These are phyloP conservation scores for Rhizopogon rudus DNA, from an alignment of 768 basidiomycete genomes.

Conservation along the genomic window DNA sequence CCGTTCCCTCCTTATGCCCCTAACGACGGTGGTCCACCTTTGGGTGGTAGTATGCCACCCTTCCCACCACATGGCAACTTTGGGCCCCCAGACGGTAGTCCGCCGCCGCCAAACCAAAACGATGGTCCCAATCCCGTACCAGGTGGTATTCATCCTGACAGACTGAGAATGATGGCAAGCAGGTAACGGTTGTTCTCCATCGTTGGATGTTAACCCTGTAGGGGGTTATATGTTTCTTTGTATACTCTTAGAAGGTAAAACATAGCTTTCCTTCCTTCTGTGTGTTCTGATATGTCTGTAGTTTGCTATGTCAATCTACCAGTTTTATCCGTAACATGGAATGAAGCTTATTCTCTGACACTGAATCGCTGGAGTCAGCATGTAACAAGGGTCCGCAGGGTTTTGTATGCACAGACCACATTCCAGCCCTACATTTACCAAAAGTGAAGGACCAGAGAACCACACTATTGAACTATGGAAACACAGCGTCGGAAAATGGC, in stretches of 20 bases:
- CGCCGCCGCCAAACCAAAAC: conserved; percentile 36
- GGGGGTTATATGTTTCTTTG: background rate
- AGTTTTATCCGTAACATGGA: background rate
- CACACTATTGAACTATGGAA: too few species aligned
- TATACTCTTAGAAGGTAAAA: background rate
- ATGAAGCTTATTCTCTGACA: too few species aligned
- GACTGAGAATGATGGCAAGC: conserved; percentile 70
- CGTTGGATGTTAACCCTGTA: background rate
- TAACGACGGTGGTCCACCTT: conserved; percentile 24
- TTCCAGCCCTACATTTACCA: too few species aligned
- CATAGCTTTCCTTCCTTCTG: background rate
- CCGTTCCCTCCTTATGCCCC: conserved; percentile 45
- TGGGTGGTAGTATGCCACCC: conserved; percentile 24
- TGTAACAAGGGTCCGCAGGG: too few species aligned
- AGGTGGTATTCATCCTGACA: conserved; percentile 81
- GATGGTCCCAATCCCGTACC: conserved; percentile 36
- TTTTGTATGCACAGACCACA: too few species aligned
- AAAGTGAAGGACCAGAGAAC: too few species aligned
- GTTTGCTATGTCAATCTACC: background rate
- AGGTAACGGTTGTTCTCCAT: conserved; percentile 14
- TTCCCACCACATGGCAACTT: conserved; percentile 28
- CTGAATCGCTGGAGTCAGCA: too few species aligned
- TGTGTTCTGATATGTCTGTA: background rate
- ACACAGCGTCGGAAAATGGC: too few species aligned
- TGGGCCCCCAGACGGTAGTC: conserved; percentile 36